Conservation (phyloP, 2,329 filamentous ascomycete species). For the Penicillium palitans region DNA sequence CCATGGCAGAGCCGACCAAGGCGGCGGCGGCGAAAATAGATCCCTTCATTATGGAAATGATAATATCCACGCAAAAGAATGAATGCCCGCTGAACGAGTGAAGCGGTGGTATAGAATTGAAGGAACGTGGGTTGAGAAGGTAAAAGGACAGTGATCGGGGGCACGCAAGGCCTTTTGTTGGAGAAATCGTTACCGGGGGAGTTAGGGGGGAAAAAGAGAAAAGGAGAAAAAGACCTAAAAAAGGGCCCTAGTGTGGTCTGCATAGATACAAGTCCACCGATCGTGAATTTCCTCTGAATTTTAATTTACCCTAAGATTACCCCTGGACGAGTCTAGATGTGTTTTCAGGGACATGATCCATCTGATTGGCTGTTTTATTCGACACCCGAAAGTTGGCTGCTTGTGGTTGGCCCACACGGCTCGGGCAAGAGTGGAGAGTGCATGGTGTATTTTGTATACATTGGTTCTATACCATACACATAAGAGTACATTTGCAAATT, state of each 20-base stretch:
- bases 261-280: constrained; percentile 14
- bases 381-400: constrained; percentile 6
- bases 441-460: background rate
- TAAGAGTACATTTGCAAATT: background rate
- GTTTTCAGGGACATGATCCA: constrained; percentile 16
- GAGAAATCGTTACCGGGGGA: constrained; percentile 16
- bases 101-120: constrained; percentile 36
- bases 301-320: constrained; percentile 11
- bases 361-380: constrained; percentile 10
- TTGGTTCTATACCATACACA: background rate
- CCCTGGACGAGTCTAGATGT: constrained; percentile 17
- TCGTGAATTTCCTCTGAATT: constrained; percentile 12
- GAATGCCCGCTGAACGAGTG: constrained; percentile 79
- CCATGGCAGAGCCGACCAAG: constrained; percentile 52
- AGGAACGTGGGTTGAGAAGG: constrained; percentile 15
- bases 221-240: constrained; percentile 12
- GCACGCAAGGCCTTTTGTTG: constrained; percentile 30
- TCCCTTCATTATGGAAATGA: constrained; percentile 68
- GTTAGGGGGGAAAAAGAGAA: constrained; percentile 18
- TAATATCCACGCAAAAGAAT: constrained; percentile 47
- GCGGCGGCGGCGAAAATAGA: constrained; percentile 60
- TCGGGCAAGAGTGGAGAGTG: constrained; percentile 7
- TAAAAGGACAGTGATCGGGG: constrained; percentile 23
- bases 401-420: constrained; percentile 19
- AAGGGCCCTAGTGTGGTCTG: background rate